Conservation (phyloP, 192 early-diverging fungal genomes). For the Coemansia sp. region DNA sequence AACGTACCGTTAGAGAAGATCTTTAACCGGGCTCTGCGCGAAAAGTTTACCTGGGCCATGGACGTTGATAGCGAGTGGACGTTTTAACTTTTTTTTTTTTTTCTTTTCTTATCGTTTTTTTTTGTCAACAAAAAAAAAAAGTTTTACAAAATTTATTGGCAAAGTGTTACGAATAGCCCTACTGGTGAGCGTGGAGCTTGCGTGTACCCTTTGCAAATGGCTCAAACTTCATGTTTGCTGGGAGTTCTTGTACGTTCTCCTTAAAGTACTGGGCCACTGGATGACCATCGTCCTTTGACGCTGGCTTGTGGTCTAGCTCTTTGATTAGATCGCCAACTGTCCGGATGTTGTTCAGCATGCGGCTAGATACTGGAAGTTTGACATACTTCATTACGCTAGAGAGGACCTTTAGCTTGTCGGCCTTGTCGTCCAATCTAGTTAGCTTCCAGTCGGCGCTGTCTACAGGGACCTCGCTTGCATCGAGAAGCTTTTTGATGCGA, state of each 20-base stretch:
- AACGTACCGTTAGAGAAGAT: conserved; percentile 87
- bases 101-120: background rate
- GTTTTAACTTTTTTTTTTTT: conserved; percentile 24
- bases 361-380: conserved; percentile 33
- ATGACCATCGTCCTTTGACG: conserved; percentile 38
- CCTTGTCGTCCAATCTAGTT: conserved; percentile 24
- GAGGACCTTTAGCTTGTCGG: conserved; percentile 44
- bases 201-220: conserved; percentile 36
- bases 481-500: conserved; percentile 16
- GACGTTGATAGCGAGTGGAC: conserved; percentile 68
- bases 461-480: conserved; percentile 13
- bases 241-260: conserved; percentile 22
- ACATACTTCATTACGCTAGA: conserved; percentile 31
- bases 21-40: conserved; percentile 83
- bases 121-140: background rate
- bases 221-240: conserved; percentile 54
- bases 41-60: conserved; percentile 97
- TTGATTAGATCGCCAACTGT: conserved; percentile 39
- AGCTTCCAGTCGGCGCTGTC: conserved; percentile 35
- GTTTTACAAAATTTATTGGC: background rate
- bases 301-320: conserved; percentile 35
- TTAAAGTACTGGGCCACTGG: conserved; percentile 40
- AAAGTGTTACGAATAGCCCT: conserved; percentile 6
- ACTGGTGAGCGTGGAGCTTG: conserved; percentile 43
- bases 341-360: conserved; percentile 46